phyloP scores from a whole-genome alignment of 2,329 filamentous ascomycete species.

The Cladorrhinum sp. region DNA sequence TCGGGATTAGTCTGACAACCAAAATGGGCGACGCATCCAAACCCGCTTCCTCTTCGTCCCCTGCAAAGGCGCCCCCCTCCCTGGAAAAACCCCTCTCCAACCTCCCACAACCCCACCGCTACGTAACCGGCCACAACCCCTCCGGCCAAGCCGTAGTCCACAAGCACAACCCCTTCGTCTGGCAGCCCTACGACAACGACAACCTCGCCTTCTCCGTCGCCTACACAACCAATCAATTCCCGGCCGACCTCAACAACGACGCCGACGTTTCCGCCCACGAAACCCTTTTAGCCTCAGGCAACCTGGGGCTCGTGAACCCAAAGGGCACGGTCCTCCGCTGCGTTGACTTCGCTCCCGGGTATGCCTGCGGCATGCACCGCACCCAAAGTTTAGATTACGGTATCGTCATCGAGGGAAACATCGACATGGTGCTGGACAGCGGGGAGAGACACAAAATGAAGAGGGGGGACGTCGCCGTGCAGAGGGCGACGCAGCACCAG shows the following conservation, averaged over 20 bases:
- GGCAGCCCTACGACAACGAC: conserved; percentile 33
- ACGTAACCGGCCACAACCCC: conserved; percentile 35
- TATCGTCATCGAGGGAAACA: conserved; percentile 45
- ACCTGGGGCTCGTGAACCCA: conserved; percentile 36
- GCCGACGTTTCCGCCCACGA: conserved; percentile 40
- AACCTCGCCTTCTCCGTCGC: conserved; percentile 39
- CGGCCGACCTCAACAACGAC: conserved; percentile 39
- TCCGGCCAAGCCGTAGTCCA: conserved; percentile 38
- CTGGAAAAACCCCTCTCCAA: conserved; percentile 21
- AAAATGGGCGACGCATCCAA: conserved; percentile 14
- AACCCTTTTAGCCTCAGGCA: conserved; percentile 34
- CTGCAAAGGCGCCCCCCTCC: not conserved
- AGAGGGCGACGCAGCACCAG: conserved; percentile 46
- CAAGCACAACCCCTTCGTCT: conserved; percentile 28
- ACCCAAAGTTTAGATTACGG: conserved; percentile 49
- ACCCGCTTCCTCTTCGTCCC: not conserved
- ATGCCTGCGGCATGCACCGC: conserved; percentile 43
- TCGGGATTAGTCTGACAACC: not conserved
- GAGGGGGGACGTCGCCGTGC: conserved; percentile 46
- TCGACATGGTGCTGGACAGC: conserved; percentile 47
- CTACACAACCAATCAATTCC: conserved; percentile 42
- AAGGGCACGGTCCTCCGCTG: conserved; percentile 39
- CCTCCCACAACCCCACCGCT: conserved; percentile 32
- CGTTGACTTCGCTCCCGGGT: conserved; percentile 46
- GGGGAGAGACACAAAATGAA: conserved; percentile 40